phyloP scores from a whole-genome alignment of 2,329 filamentous ascomycete genomes.

The Cryphonectria naterciae region DNA sequence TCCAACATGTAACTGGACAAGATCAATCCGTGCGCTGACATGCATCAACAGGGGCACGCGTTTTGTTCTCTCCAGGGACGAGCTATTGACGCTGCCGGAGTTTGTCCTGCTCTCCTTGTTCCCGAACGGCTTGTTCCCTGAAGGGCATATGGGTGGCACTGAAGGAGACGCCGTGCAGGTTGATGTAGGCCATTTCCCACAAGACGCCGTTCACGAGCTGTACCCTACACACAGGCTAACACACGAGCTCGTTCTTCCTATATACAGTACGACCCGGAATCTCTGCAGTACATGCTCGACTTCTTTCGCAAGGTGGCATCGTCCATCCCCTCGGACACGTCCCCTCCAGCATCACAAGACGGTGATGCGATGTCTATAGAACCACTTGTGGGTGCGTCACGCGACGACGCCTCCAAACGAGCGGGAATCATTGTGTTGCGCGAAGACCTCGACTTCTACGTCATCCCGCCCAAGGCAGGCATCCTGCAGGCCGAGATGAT shows the following conservation, averaged over 20 bases:
- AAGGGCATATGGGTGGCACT: constrained; percentile 90
- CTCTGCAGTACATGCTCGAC: constrained; percentile 98
- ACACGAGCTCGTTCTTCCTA: constrained; percentile 7
- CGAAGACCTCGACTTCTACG: constrained; percentile 97
- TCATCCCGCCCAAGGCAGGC: constrained; percentile 82
- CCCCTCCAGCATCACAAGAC: constrained; percentile 67
- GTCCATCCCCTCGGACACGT: constrained; percentile 81
- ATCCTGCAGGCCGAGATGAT: constrained; percentile 92
- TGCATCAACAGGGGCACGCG: constrained; percentile 72
- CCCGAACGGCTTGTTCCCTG: constrained; percentile 95
- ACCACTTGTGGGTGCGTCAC: constrained; percentile 67
- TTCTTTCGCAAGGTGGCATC: constrained; percentile 97
- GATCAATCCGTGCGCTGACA: constrained; percentile 11
- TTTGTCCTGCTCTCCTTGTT: constrained; percentile 98
- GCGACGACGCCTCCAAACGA: constrained; percentile 81
- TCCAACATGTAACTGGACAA: not conserved
- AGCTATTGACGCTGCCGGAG: constrained; percentile 92
- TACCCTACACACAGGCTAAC: not conserved
- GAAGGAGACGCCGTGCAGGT: constrained; percentile 96
- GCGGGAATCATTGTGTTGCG: constrained; percentile 96
- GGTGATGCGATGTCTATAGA: constrained; percentile 71
- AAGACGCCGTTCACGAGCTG: not conserved
- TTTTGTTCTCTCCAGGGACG: constrained; percentile 92
- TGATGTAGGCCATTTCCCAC: constrained; percentile 64
- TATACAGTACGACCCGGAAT: constrained; percentile 89